phyloP scores from a whole-genome alignment of 305 asterid genomes.

The Ajuga reptans region DNA sequence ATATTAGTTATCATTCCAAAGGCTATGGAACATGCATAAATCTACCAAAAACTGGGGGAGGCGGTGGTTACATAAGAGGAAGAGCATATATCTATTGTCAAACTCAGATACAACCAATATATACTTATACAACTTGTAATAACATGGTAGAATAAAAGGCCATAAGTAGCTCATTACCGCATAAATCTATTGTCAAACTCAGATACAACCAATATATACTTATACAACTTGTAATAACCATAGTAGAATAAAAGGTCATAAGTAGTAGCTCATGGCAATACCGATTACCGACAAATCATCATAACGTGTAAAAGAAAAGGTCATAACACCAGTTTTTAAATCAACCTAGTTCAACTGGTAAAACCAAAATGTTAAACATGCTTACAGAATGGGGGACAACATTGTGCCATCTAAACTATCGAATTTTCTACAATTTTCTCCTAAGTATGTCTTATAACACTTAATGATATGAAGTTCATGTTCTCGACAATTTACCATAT shows the following conservation, averaged over 20 bases:
- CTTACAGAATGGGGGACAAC: not conserved
- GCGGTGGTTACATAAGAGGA: too few species aligned
- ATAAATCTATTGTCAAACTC: too few species aligned
- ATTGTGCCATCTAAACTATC: not conserved
- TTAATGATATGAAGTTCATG: not conserved
- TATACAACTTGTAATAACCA: not conserved
- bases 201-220: not conserved
- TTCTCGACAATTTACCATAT: not conserved
- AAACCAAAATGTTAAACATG: not conserved
- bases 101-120: too few species aligned
- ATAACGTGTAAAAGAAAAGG: not conserved
- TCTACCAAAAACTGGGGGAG: not conserved
- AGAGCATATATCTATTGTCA: too few species aligned
- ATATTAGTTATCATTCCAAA: slow-evolving; percentile 16
- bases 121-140: not conserved
- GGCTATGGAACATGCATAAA: not conserved
- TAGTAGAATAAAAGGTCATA: not conserved
- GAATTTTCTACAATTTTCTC: not conserved
- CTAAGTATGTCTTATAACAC: not conserved
- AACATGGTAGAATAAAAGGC: not conserved
- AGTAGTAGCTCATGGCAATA: not conserved
- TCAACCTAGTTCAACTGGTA: not conserved
- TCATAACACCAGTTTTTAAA: not conserved
- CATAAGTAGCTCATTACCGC: too few species aligned
- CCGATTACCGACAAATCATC: not conserved